phyloP scores from a whole-genome alignment of 1,284 basidiomycete genomes.

The Mycena sp. region DNA sequence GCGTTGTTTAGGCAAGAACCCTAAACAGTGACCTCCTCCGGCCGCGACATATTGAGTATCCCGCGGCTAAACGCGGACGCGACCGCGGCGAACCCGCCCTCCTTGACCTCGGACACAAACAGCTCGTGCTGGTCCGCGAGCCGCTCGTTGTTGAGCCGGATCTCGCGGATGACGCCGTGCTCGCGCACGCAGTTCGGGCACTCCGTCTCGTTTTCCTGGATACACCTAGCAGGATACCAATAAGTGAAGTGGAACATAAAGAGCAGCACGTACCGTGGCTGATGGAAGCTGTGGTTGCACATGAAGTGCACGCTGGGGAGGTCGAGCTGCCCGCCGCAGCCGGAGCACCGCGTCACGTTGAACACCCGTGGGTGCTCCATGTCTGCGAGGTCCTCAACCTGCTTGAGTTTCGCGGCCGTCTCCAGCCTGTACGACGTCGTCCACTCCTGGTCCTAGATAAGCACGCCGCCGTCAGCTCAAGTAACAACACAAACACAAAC shows the following conservation, averaged over 20 bases:
- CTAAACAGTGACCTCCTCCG: slow-evolving; percentile 35
- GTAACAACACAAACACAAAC: slow-evolving; percentile 9
- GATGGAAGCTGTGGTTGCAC: slow-evolving; percentile 98
- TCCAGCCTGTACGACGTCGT: slow-evolving; percentile 89
- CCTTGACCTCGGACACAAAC: slow-evolving; percentile 88
- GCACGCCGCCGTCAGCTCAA: neutral
- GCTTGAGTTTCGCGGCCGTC: slow-evolving; percentile 82
- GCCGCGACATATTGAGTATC: slow-evolving; percentile 61
- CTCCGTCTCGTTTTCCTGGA: slow-evolving; percentile 86
- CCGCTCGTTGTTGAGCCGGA: slow-evolving; percentile 84
- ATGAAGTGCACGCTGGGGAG: slow-evolving; percentile 96
- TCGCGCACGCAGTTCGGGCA: slow-evolving; percentile 89
- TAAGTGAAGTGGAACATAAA: neutral
- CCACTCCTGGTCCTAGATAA: slow-evolving; percentile 81
- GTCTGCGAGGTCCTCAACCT: slow-evolving; percentile 85
- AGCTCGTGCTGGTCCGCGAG: slow-evolving; percentile 88
- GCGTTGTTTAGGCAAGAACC: no score
- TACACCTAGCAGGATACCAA: slow-evolving; percentile 65
- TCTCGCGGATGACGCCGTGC: slow-evolving; percentile 90
- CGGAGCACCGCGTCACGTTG: slow-evolving; percentile 92
- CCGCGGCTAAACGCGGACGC: slow-evolving; percentile 85
- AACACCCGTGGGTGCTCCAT: slow-evolving; percentile 85
- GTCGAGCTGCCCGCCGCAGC: slow-evolving; percentile 89
- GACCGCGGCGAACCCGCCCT: slow-evolving; percentile 85
- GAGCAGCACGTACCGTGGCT: slow-evolving; percentile 44